Evolutionary conservation across 805 yeast genomes (phyloP), one percentile per base, ranked within the genome.

Genomic region (Isabelozyma gotoi): DNA sequence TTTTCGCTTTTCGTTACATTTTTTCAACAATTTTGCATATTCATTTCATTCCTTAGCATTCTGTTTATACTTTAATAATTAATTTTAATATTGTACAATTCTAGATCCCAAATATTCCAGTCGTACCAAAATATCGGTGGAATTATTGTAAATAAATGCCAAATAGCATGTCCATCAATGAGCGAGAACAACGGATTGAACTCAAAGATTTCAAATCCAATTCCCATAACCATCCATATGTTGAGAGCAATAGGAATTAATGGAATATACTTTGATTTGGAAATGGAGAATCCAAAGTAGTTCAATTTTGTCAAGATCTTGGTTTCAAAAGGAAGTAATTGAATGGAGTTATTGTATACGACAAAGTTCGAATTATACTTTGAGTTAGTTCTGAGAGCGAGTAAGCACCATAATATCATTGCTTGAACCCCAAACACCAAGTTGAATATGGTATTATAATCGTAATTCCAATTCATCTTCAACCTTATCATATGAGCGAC

Each of bases 111-210:
- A 15, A 71, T 59, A 42, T 67, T 68, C 77, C 77, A 85, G 34
- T 77, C 78, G 60, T 85, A 91, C 80, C 96, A 80, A 47, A 78
- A 76, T 45, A 79, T 67, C 0, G 92, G 81, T 0, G 98, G 98
- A 56, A 88, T 62, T 2, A 91, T 82, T 0, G 99, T 94, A 16
- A 88, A 79, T 19, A 86, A 74, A 61, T 94, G 99, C 99, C 99
- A 94, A 33, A 92, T 56, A 0, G 97, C 81, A 64, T 94, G 99
- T 0, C 97, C 96, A 65, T 94, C 99, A 3, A 62, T 40, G 8
- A 62, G 46, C 38, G 60, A 53, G 12, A 32, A 43, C 40, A 57
- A 40, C 1, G 76, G 76, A 18, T 51, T 55, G 39, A 69, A 71
- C 41, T 71, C 76, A 20, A 51, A 45, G 14, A 68, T 34, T 40